Percentiles rank a stretch among this genome's conserved stretches.
phyloP scores from a whole-genome alignment of 139 green algal species.

The Astrephomene gubernaculifera region DNA sequence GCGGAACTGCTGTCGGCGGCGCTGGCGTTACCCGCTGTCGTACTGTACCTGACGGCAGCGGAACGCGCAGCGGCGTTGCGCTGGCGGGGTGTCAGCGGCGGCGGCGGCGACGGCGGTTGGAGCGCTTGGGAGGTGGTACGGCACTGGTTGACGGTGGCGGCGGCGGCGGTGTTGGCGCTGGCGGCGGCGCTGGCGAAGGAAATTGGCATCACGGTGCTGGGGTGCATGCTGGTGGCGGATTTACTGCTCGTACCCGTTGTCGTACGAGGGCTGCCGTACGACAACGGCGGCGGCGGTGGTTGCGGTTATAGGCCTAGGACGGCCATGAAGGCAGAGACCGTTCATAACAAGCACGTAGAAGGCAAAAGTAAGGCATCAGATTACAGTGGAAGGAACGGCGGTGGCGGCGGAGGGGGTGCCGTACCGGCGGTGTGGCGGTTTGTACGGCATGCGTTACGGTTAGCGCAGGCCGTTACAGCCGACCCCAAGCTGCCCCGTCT shows the following conservation, averaged over 20 bases:
- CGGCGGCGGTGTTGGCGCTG: slow-evolving; percentile 54
- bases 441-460: background rate
- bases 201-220: slow-evolving; percentile 82
- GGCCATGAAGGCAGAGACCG: too few relatives aligned
- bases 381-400: too few relatives aligned
- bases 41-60: slow-evolving; percentile 66
- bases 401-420: background rate
- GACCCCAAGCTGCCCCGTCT: slow-evolving; percentile 57
- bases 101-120: slow-evolving; percentile 31
- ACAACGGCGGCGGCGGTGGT: background rate
- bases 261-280: background rate
- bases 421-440: background rate
- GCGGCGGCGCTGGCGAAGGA: slow-evolving; percentile 80
- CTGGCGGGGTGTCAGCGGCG: background rate
- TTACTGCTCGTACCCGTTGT: slow-evolving; percentile 58
- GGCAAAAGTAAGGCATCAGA: too few relatives aligned
- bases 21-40: slow-evolving; percentile 67
- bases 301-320: too few relatives aligned
- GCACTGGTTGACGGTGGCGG: slow-evolving; percentile 63
- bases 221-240: slow-evolving; percentile 72
- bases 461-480: background rate
- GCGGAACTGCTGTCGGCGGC: slow-evolving; percentile 77
- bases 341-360: too few relatives aligned
- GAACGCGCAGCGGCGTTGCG: slow-evolving; percentile 33
- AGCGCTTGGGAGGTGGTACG: background rate